Conservation (phyloP, 129 eudicot species). For the Pseudognaphalium luteoalbum region DNA sequence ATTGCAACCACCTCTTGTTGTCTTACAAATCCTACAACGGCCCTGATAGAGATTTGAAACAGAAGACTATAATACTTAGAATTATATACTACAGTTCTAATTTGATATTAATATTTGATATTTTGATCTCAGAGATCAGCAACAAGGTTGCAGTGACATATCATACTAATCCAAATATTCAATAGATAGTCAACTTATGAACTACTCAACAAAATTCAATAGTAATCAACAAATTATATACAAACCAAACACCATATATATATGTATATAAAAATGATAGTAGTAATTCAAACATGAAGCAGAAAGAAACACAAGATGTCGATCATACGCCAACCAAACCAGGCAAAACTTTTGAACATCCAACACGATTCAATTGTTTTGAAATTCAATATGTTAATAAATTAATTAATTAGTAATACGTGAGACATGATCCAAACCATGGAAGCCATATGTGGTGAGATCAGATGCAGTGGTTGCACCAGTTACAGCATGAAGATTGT, state of each 20-base stretch:
- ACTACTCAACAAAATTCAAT: too few relatives aligned
- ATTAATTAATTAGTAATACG: neutral
- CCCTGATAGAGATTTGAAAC: too few relatives aligned
- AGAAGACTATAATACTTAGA: too few relatives aligned
- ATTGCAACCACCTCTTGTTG: too few relatives aligned
- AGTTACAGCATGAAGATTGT: conserved; percentile 36
- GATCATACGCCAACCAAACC: conserved; percentile 23
- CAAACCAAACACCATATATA: conserved; percentile 9
- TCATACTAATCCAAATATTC: too few relatives aligned
- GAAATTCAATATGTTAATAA: conserved; percentile 9
- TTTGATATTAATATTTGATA: too few relatives aligned
- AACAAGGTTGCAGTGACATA: too few relatives aligned
- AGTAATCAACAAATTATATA: neutral
- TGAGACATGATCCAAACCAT: conserved; percentile 33
- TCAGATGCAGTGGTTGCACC: conserved; percentile 48
- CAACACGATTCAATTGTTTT: conserved; percentile 14
- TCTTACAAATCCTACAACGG: too few relatives aligned
- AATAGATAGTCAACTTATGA: too few relatives aligned
- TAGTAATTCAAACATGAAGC: neutral
- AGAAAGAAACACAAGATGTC: conserved; percentile 11
- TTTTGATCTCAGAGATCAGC: too few relatives aligned
- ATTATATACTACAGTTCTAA: too few relatives aligned
- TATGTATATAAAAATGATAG: neutral
- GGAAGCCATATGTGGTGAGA: conserved; percentile 68
- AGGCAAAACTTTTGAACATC: conserved; percentile 27